Evolutionary conservation across 768 basidiomycete genomes (phyloP).

Genomic region (Pulveroboletus sp.): DNA sequence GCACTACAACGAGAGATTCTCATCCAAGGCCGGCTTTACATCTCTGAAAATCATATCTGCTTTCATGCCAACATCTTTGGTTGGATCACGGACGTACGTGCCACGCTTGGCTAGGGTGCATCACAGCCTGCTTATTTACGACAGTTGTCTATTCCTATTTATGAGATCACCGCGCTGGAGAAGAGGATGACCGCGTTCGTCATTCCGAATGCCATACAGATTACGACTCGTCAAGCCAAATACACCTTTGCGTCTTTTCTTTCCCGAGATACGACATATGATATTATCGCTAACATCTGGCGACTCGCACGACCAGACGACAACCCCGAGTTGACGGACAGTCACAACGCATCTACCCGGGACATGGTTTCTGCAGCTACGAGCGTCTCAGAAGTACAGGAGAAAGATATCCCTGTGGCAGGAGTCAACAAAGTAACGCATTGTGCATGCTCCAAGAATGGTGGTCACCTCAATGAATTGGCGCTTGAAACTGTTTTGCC

Average conservation of each 20-base stretch:
- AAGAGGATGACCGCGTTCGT: slow-evolving; percentile 98
- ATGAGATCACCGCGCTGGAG: slow-evolving; percentile 81
- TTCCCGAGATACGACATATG: slow-evolving; percentile 91
- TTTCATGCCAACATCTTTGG: slow-evolving; percentile 99
- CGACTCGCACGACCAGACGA: slow-evolving; percentile 75
- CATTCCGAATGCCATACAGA: slow-evolving; percentile 93
- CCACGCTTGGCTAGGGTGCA: not conserved
- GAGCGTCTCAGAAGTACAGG: slow-evolving; percentile 15
- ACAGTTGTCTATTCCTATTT: slow-evolving; percentile 83
- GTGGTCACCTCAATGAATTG: slow-evolving; percentile 64
- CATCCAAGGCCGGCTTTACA: slow-evolving; percentile 92
- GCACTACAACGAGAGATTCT: slow-evolving; percentile 94
- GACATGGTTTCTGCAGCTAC: slow-evolving; percentile 17
- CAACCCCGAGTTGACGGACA: slow-evolving; percentile 28
- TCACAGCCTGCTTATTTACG: slow-evolving; percentile 7
- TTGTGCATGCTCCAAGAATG: slow-evolving; percentile 70
- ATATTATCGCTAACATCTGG: slow-evolving; percentile 97
- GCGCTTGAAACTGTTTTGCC: slow-evolving; percentile 79
- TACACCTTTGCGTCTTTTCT: slow-evolving; percentile 97
- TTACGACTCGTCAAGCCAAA: slow-evolving; percentile 77
- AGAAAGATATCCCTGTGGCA: slow-evolving; percentile 1
- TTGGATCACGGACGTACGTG: slow-evolving; percentile 92
- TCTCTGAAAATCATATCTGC: slow-evolving; percentile 98
- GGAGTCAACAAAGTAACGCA: slow-evolving; percentile 52
- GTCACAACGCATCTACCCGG: slow-evolving; percentile 12